phyloP scores from a whole-genome alignment of 352 stramenopile genomes.

The Peronospora destructor region DNA sequence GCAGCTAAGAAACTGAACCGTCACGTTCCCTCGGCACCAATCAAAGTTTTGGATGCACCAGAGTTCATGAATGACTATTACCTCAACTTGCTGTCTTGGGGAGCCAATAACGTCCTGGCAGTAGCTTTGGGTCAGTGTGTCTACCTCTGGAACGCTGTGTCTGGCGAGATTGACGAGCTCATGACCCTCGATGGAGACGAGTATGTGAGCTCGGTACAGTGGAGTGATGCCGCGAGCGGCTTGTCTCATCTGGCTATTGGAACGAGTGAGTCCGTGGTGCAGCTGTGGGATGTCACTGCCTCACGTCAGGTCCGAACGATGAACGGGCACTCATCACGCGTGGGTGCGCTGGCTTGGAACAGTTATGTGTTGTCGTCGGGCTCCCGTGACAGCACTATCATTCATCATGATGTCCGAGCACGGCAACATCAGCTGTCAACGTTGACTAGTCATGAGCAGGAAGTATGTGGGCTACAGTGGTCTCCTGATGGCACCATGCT shows the following conservation, averaged over 20 bases:
- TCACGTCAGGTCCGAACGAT: constrained; percentile 89
- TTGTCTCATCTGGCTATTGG: constrained; percentile 91
- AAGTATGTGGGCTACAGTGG: constrained; percentile 97
- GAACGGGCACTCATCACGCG: constrained; percentile 90
- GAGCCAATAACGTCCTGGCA: constrained; percentile 93
- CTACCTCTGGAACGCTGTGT: constrained; percentile 97
- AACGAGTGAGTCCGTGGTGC: constrained; percentile 89
- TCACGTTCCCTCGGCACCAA: constrained; percentile 94
- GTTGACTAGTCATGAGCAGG: constrained; percentile 91
- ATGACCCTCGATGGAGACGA: constrained; percentile 85
- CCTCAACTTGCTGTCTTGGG: constrained; percentile 98
- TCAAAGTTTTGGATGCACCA: constrained; percentile 94
- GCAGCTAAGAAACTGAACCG: constrained; percentile 86
- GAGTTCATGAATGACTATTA: constrained; percentile 99
- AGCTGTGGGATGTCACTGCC: constrained; percentile 95
- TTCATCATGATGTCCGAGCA: constrained; percentile 77
- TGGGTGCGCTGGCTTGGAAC: constrained; percentile 96
- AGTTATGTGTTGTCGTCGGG: constrained; percentile 89
- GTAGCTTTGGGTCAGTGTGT: constrained; percentile 96
- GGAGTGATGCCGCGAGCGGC: constrained; percentile 81
- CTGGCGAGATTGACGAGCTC: constrained; percentile 94
- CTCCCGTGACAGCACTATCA: constrained; percentile 91
- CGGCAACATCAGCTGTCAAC: constrained; percentile 84
- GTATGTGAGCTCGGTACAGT: constrained; percentile 96
- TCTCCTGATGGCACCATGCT: constrained; percentile 93